Conservation (phyloP, 2,329 filamentous ascomycete genomes). For the Tetracladium maxilliforme region DNA sequence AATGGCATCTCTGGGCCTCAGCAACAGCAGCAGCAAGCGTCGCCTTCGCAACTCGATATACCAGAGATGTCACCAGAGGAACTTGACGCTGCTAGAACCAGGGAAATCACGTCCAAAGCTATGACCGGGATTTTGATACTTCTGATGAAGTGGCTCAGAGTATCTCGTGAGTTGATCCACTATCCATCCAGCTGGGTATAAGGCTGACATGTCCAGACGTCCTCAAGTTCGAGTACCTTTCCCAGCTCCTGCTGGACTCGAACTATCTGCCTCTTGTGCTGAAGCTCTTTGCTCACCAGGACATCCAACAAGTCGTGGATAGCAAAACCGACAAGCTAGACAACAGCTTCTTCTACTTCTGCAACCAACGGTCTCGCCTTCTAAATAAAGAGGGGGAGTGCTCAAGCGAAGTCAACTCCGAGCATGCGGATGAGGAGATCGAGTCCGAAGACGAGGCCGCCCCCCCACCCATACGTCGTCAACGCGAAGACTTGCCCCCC, state of each 20-base stretch:
- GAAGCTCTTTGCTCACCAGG: slow-evolving; percentile 88
- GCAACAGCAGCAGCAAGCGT: slow-evolving; percentile 12
- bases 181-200: slow-evolving; percentile 4
- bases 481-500: slow-evolving; percentile 26
- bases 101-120: slow-evolving; percentile 84
- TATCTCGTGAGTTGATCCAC: slow-evolving; percentile 58
- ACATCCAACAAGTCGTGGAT: slow-evolving; percentile 80
- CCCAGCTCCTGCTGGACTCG: slow-evolving; percentile 82
- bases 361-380: no score
- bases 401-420: slow-evolving; percentile 9
- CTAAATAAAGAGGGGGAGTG: slow-evolving; percentile 41
- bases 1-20: slow-evolving; percentile 9
- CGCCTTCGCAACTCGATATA: slow-evolving; percentile 9
- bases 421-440: slow-evolving; percentile 12
- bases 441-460: slow-evolving; percentile 59
- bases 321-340: slow-evolving; percentile 73
- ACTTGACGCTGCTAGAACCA: slow-evolving; percentile 62
- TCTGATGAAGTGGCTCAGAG: slow-evolving; percentile 91
- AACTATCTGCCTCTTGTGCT: slow-evolving; percentile 88
- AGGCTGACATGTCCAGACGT: slow-evolving; percentile 43
- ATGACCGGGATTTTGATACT: slow-evolving; percentile 79
- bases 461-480: slow-evolving; percentile 65
- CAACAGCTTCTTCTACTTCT: slow-evolving; percentile 78
- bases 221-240: slow-evolving; percentile 90
- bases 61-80: slow-evolving; percentile 53